Base-by-base conservation (phyloP, 2,329 filamentous ascomycete species). In the Cercospora canescens region DNA sequence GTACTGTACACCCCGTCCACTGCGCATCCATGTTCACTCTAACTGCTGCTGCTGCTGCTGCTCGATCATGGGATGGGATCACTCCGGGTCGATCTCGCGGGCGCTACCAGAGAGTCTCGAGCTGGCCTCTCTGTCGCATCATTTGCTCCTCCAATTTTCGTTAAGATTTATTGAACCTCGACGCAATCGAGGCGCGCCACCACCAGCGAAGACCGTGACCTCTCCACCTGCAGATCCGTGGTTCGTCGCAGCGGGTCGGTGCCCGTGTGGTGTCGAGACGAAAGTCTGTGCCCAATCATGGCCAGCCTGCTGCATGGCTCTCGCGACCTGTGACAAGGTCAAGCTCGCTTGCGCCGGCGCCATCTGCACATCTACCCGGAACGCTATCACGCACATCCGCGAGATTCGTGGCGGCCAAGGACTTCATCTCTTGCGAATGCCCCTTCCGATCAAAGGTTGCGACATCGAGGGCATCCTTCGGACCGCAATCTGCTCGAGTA, bases 191-290 rank as follows among this genome's bases (percentile, higher is more conserved):
- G 11, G 4, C 14, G 24, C 45, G 45, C 45, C 18, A 9, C 45
- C 45, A 50, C 18, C 18, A 50, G 14, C n/a, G 24, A 21, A 6
- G 45, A 24, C 45, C 18, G 14, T 37, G 48, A 30, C 24, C 26
- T 26, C 18, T 26, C 30, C 26, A 30, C 60, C 59, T 35, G 59
- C 41, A 32, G 32, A 52, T 52, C 59, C 59, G 59, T 37, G 58
- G n/a, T 50, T 48, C 37, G 24, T 50, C 37, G 16, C 32, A 26
- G 32, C 32, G 58, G 37, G 32, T 54, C 45, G 59, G 26, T 50
- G 28, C 34, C 24, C 59, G 41, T 30, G 41, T 61, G 59, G n/a
- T 34, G 60, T 41, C 54, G 60, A 62, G 41, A 62, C 48, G 48
- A 45, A 34, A 34, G 8, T 18, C 50, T 18, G 26, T 11, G 9